phyloP scores from a whole-genome alignment of 495 filamentous ascomycete species.

The Annulohypoxylon maeteangense region DNA sequence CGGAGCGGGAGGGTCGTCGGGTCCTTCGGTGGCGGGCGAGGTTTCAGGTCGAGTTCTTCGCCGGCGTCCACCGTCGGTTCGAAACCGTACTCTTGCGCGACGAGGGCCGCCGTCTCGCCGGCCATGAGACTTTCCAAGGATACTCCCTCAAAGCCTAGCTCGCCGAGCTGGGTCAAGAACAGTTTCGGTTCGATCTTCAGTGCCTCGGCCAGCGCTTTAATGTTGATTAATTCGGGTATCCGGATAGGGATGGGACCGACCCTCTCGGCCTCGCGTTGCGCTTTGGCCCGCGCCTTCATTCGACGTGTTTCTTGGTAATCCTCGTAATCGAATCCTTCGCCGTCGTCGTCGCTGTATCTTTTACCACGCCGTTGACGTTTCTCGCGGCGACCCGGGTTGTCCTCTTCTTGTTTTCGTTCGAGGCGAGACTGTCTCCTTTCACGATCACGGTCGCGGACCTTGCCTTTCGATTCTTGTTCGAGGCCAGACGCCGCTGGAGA shows the following conservation, averaged over 20 bases:
- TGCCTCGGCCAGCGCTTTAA: conserved; percentile 82
- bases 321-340: conserved; percentile 50
- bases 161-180: conserved; percentile 78
- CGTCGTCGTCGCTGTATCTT: conserved; percentile 39
- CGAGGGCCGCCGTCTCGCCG: conserved; percentile 87
- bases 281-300: conserved; percentile 51
- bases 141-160: conserved; percentile 86
- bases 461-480: not conserved
- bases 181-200: conserved; percentile 74
- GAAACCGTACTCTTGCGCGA: conserved; percentile 92
- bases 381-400: conserved; percentile 10
- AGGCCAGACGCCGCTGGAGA: not conserved
- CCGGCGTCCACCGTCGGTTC: conserved; percentile 84
- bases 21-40: conserved; percentile 77
- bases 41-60: conserved; percentile 74
- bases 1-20: conserved; percentile 73
- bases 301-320: conserved; percentile 51
- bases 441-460: conserved; percentile 1
- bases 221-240: conserved; percentile 90
- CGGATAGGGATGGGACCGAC: conserved; percentile 63
- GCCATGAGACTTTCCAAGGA: conserved; percentile 84
- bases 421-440: not conserved
- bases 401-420: conserved; percentile 15
- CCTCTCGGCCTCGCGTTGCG: conserved; percentile 49
- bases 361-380: conserved; percentile 23